Conservation (phyloP, 768 basidiomycete species). For the Termitomyces sp. region DNA sequence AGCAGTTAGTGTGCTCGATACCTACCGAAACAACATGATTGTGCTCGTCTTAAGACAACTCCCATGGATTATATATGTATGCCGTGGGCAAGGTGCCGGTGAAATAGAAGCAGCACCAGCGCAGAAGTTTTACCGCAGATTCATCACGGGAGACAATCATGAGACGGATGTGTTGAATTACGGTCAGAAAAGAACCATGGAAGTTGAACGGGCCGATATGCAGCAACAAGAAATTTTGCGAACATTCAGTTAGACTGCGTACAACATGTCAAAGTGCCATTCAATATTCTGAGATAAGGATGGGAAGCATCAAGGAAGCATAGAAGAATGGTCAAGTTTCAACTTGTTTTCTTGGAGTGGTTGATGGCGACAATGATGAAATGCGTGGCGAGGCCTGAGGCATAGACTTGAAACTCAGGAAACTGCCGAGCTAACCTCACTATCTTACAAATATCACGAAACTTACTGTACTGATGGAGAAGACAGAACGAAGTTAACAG, state of each 20-base stretch:
- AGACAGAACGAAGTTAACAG: too few relatives aligned
- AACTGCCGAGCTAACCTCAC: too few relatives aligned
- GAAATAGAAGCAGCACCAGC: not conserved
- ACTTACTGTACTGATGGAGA: too few relatives aligned
- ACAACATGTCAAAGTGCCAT: too few relatives aligned
- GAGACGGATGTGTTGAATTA: not conserved
- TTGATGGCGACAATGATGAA: too few relatives aligned
- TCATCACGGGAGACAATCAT: constrained; percentile 10
- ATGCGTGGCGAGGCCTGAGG: too few relatives aligned
- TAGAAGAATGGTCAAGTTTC: too few relatives aligned
- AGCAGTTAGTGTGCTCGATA: not conserved
- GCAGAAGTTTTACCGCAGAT: not conserved
- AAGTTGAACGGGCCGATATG: not conserved
- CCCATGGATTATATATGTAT: constrained; percentile 5
- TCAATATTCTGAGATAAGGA: too few relatives aligned
- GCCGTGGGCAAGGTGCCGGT: not conserved
- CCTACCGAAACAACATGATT: constrained; percentile 8
- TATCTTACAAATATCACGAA: too few relatives aligned
- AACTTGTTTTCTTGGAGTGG: too few relatives aligned
- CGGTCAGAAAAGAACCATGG: not conserved
- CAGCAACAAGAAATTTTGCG: constrained; percentile 21
- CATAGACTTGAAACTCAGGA: too few relatives aligned
- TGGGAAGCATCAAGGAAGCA: too few relatives aligned
- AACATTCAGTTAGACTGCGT: not conserved
- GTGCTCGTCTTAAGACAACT: not conserved